These are phyloP conservation scores for Barnettozyma hawaiiensis DNA, from an alignment of 1,139 yeast species.

Conservation along the genomic window DNA sequence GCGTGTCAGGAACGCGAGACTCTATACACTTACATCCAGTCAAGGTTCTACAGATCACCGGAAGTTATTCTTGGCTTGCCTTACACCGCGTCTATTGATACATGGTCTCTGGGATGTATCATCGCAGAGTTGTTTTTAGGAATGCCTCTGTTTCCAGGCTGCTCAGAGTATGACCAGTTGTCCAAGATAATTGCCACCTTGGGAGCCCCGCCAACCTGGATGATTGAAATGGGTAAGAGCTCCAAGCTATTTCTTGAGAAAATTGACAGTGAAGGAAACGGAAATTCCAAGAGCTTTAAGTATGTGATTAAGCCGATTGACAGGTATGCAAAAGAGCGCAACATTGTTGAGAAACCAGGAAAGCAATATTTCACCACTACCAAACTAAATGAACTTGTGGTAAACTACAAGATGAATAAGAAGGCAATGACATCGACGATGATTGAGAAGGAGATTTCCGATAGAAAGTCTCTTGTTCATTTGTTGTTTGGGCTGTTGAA, in stretches of 20 bases:
- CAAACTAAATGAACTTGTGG: slow-evolving; percentile 66
- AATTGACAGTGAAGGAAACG: slow-evolving; percentile 21
- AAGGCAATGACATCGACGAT: slow-evolving; percentile 60
- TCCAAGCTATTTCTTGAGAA: slow-evolving; percentile 65
- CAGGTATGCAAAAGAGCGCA: slow-evolving; percentile 53
- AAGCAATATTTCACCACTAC: slow-evolving; percentile 79
- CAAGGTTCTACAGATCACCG: slow-evolving; percentile 92
- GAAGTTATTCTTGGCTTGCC: slow-evolving; percentile 92
- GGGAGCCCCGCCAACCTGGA: slow-evolving; percentile 90
- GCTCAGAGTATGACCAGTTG: slow-evolving; percentile 88
- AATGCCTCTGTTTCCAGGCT: slow-evolving; percentile 90
- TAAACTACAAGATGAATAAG: slow-evolving; percentile 70
- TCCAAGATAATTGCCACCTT: slow-evolving; percentile 76
- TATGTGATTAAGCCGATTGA: slow-evolving; percentile 48
- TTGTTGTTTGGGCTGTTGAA: slow-evolving; percentile 74
- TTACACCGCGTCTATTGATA: slow-evolving; percentile 86
- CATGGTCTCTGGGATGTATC: slow-evolving; percentile 98
- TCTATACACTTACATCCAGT: slow-evolving; percentile 88
- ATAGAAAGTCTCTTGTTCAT: slow-evolving; percentile 67
- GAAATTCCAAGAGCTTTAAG: slow-evolving; percentile 29
- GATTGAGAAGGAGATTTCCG: slow-evolving; percentile 67
- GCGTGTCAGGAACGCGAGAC: slow-evolving; percentile 93
- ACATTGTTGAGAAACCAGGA: slow-evolving; percentile 66
- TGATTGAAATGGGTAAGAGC: slow-evolving; percentile 93
- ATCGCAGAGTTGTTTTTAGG: slow-evolving; percentile 92